phyloP scores from a whole-genome alignment of 768 basidiomycete genomes.

The Tricholoma sp. region DNA sequence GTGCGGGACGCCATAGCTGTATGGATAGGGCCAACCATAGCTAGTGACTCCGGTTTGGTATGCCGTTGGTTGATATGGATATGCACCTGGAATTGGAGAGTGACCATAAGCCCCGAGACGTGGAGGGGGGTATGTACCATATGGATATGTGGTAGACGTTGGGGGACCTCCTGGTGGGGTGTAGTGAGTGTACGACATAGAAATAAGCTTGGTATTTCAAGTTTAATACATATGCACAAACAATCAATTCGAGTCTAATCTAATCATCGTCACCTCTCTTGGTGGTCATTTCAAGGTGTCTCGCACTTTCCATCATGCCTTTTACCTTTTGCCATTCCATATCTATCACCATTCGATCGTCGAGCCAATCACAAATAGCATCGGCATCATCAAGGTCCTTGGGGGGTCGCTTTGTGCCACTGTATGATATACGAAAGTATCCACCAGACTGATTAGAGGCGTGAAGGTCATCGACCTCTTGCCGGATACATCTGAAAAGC shows the following conservation, averaged over 20 bases:
- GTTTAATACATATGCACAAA: too few species aligned
- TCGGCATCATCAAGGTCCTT: conserved; percentile 69
- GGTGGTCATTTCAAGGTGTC: conserved; percentile 48
- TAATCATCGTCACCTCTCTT: conserved; percentile 42
- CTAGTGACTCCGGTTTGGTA: conserved; percentile 65
- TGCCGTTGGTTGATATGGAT: conserved; percentile 40
- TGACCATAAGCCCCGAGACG: conserved; percentile 39
- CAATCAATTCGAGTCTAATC: neutral
- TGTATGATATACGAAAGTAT: conserved; percentile 57
- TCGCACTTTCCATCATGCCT: conserved; percentile 70
- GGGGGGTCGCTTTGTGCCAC: conserved; percentile 53
- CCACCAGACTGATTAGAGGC: conserved; percentile 27
- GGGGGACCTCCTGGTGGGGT: conserved; percentile 22
- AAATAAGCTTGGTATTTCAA: neutral
- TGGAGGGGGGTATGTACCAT: conserved; percentile 55
- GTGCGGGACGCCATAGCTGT: conserved; percentile 25
- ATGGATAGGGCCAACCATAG: conserved; percentile 64
- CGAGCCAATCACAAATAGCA: conserved; percentile 77
- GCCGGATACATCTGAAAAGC: conserved; percentile 53
- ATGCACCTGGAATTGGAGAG: conserved; percentile 42
- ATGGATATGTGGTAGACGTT: conserved; percentile 57
- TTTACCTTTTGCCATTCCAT: conserved; percentile 68
- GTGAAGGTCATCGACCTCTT: conserved; percentile 55
- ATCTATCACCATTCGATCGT: conserved; percentile 60
- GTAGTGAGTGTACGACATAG: conserved; percentile 23